Conservation (phyloP, 768 basidiomycete genomes). For the Cystobasidiopsis lactophilus region DNA sequence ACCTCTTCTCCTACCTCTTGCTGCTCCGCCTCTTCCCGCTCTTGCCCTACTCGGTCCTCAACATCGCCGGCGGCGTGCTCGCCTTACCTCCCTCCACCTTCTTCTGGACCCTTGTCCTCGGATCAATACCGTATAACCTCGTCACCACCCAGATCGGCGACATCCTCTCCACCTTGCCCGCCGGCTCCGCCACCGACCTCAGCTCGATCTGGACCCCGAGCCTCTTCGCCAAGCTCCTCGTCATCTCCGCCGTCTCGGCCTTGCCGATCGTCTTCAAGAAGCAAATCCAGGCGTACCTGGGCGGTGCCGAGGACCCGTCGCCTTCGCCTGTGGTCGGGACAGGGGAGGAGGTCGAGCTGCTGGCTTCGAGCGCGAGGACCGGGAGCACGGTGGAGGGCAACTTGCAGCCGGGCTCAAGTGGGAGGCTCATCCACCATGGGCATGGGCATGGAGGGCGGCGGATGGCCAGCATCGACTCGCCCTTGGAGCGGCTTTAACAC, state of each 20-base stretch:
- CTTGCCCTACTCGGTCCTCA: slow-evolving; percentile 19
- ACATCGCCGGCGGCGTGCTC: slow-evolving; percentile 21
- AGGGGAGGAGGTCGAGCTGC: too few species aligned
- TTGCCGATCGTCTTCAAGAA: slow-evolving; percentile 19
- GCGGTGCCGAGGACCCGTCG: neutral
- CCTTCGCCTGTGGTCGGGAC: too few species aligned
- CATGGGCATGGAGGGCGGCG: too few species aligned
- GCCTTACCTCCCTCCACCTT: slow-evolving; percentile 16
- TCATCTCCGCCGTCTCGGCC: slow-evolving; percentile 16
- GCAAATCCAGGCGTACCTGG: slow-evolving; percentile 10
- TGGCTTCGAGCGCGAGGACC: too few species aligned
- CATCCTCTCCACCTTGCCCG: neutral
- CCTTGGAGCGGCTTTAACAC: too few species aligned
- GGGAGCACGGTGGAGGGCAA: too few species aligned
- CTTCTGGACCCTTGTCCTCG: slow-evolving; percentile 19
- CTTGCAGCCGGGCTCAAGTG: too few species aligned
- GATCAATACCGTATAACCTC: slow-evolving; percentile 21
- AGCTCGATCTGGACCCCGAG: slow-evolving; percentile 19
- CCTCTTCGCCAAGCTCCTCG: slow-evolving; percentile 17
- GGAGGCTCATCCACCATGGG: too few species aligned
- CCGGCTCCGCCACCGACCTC: slow-evolving; percentile 11
- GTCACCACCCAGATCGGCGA: slow-evolving; percentile 19
- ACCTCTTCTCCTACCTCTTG: slow-evolving; percentile 19
- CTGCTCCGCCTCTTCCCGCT: slow-evolving; percentile 21
- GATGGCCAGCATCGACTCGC: too few species aligned